Evolutionary conservation across 257 asterid genomes (phyloP).

Genomic region (Nicotiana tomentosiformis): DNA sequence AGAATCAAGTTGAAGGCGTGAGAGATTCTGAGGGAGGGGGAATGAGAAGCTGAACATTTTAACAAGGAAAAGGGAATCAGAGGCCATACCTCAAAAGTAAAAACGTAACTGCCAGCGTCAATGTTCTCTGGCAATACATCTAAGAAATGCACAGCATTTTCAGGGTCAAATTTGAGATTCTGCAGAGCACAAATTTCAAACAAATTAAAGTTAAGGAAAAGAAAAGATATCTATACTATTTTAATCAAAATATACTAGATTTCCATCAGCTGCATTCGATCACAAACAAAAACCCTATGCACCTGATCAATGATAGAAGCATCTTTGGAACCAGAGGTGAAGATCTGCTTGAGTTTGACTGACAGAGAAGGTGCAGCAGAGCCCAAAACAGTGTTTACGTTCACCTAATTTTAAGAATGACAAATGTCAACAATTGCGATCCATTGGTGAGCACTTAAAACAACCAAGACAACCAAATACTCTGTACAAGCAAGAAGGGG

Average conservation of each 20-base stretch:
- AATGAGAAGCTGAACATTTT: background rate
- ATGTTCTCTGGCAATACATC: conserved; percentile 56
- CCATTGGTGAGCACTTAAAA: background rate
- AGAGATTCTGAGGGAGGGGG: background rate
- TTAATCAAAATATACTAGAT: background rate
- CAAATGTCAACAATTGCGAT: background rate
- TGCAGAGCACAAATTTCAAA: conserved; percentile 29
- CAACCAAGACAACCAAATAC: background rate
- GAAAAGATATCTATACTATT: background rate
- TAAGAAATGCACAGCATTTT: conserved; percentile 55
- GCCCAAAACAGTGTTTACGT: conserved; percentile 75
- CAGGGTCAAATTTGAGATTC: conserved; percentile 69
- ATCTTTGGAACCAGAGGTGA: conserved; percentile 71
- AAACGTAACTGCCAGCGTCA: conserved; percentile 64
- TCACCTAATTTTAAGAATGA: conserved; percentile 46
- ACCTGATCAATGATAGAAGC: conserved; percentile 85
- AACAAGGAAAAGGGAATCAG: background rate
- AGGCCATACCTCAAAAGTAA: conserved; percentile 75
- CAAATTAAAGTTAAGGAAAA: background rate
- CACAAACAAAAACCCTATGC: conserved; percentile 11
- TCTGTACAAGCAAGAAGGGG: background rate
- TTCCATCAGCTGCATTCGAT: conserved; percentile 1
- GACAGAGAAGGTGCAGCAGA: conserved; percentile 71
- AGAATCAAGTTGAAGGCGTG: background rate
- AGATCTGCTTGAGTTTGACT: conserved; percentile 83